Evolutionary conservation across 225 moss, liverwort and hornwort genomes (phyloP).

Genomic region (Physcomitrium patens): DNA sequence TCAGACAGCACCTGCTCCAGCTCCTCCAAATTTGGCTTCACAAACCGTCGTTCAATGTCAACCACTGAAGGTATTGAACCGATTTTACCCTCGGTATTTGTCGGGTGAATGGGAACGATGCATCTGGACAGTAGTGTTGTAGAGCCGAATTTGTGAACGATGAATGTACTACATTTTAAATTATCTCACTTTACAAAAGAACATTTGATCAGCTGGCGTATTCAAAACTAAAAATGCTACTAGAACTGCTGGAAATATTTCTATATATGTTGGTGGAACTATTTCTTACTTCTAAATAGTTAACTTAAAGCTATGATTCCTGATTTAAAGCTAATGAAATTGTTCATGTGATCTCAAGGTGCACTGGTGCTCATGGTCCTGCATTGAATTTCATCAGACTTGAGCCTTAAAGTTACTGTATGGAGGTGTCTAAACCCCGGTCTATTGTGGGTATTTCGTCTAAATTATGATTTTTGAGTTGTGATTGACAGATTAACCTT

Average conservation of each 20-base stretch:
- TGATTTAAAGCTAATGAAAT: background rate
- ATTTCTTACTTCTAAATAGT: background rate
- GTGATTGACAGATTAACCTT: slow-evolving; percentile 76
- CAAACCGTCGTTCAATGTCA: slow-evolving; percentile 95
- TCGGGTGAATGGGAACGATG: slow-evolving; percentile 6
- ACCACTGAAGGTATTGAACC: slow-evolving; percentile 73
- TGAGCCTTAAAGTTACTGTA: background rate
- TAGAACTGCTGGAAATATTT: background rate
- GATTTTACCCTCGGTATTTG: slow-evolving; percentile 5
- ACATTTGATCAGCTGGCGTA: background rate
- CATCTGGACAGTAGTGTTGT: background rate
- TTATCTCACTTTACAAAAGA: background rate
- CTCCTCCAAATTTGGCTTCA: slow-evolving; percentile 86
- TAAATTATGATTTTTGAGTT: slow-evolving; percentile 29
- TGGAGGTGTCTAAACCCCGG: background rate
- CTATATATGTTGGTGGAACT: background rate
- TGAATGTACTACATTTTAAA: too few relatives aligned
- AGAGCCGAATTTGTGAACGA: background rate
- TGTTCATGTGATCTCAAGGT: background rate
- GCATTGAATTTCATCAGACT: background rate
- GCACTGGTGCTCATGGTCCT: background rate
- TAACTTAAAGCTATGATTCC: too few relatives aligned
- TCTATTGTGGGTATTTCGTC: slow-evolving; percentile 8
- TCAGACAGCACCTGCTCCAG: slow-evolving; percentile 84
- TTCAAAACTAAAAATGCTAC: background rate